Conservation (phyloP, 2,329 filamentous ascomycete species). For the Fulvia fulva region DNA sequence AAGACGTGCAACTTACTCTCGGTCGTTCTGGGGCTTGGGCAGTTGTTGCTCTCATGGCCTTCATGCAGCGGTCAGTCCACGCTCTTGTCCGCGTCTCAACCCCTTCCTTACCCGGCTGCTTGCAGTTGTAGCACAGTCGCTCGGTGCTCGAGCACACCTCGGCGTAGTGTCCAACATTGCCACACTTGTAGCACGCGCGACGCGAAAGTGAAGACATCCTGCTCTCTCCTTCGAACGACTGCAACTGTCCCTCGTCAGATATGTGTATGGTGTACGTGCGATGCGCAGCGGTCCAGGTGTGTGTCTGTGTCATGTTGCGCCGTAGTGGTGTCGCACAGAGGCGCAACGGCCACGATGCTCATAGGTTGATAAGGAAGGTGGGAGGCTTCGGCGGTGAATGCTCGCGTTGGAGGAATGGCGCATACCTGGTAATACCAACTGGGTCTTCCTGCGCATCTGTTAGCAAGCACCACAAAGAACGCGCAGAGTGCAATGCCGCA, state of each 20-base stretch:
- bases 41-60: constrained; percentile 96
- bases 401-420: constrained; percentile 3
- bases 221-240: constrained; percentile 15
- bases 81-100: constrained; percentile 30
- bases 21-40: constrained; percentile 91
- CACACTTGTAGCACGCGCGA: constrained; percentile 53
- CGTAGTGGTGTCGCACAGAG: constrained; percentile 1
- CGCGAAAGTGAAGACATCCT: constrained; percentile 52
- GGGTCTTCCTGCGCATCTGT: constrained; percentile 13
- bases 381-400: constrained; percentile 6
- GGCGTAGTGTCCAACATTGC: constrained; percentile 53
- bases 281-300: constrained; percentile 9
- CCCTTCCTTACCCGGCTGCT: constrained; percentile 64
- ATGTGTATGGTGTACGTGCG: constrained; percentile 5
- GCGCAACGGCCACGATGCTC: constrained; percentile 4
- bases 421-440: constrained; percentile 21
- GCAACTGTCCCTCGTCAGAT: constrained; percentile 14
- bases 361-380: constrained; percentile 9
- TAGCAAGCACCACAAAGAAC: constrained; percentile 5
- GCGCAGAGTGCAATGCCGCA: constrained; percentile 2
- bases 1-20: constrained; percentile 58
- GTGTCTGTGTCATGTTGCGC: constrained; percentile 2
- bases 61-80: constrained; percentile 27
- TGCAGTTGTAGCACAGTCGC: constrained; percentile 99
- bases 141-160: constrained; percentile 98